Percentiles rank a stretch among this genome's conserved stretches.
Evolutionary conservation across 768 basidiomycete genomes (phyloP).

Genomic region (Podaxis pistillaris): DNA sequence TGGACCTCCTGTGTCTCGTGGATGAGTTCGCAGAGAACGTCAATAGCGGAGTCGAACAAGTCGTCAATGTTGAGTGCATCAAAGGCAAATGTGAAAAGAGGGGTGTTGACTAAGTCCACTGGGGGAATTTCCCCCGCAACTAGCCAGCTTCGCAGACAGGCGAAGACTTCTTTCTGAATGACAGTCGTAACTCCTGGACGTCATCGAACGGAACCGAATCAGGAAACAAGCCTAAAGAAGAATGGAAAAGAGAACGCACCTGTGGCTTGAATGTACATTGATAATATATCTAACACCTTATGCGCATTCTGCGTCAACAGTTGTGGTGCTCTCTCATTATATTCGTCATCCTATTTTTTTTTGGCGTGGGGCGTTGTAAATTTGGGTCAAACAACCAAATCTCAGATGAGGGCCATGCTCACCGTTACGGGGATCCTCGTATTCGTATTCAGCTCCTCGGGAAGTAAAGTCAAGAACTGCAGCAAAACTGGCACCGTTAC

Average conservation of each 20-base stretch:
- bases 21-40: conserved; percentile 90
- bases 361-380: not conserved
- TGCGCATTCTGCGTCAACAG: conserved; percentile 68
- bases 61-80: conserved; percentile 79
- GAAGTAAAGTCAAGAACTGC: conserved; percentile 87
- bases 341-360: conserved; percentile 67
- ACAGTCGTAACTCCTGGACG: conserved; percentile 73
- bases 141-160: conserved; percentile 86
- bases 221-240: not conserved
- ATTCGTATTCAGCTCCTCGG: conserved; percentile 86
- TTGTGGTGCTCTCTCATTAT: conserved; percentile 53
- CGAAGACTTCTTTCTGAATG: conserved; percentile 81
- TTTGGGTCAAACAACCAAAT: not conserved
- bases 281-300: conserved; percentile 73
- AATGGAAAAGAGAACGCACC: conserved; percentile 50
- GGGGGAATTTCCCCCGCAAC: conserved; percentile 79
- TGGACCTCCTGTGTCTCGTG: conserved; percentile 98
- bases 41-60: conserved; percentile 92
- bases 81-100: conserved; percentile 81
- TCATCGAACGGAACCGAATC: conserved; percentile 2
- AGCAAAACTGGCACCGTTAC: conserved; percentile 79
- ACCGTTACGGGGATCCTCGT: conserved; percentile 87
- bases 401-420: conserved; percentile 30
- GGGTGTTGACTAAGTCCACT: conserved; percentile 62
- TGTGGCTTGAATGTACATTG: conserved; percentile 84